Percentiles rank a stretch among this genome's conserved stretches.
phyloP scores from a whole-genome alignment of 768 basidiomycete genomes.

The Amanita rubescens region DNA sequence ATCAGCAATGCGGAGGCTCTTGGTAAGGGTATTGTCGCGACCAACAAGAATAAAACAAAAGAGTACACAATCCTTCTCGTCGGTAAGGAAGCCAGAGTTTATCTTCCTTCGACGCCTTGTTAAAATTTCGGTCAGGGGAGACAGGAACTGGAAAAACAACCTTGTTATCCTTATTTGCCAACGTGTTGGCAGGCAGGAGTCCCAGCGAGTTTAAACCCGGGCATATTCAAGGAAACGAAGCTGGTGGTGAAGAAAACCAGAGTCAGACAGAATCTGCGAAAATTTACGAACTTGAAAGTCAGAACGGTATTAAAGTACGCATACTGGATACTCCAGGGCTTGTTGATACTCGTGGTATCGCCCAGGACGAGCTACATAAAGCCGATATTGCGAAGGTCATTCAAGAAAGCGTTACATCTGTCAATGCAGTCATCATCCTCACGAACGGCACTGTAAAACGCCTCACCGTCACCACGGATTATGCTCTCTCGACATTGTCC shows the following conservation, averaged over 20 bases:
- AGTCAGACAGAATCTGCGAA: conserved; percentile 13
- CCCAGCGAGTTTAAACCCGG: conserved; percentile 1
- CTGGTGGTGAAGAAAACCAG: conserved; percentile 5
- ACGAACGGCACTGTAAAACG: conserved; percentile 19
- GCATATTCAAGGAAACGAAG: conserved; percentile 7
- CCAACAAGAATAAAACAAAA: not conserved
- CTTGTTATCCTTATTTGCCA: conserved; percentile 12
- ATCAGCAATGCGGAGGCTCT: not conserved
- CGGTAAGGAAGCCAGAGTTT: not conserved
- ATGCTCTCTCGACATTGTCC: conserved; percentile 16
- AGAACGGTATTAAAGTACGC: conserved; percentile 11
- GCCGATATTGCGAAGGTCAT: conserved; percentile 17
- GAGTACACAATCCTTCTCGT: conserved; percentile 1
- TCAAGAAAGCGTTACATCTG: conserved; percentile 9
- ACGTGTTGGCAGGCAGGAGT: conserved; percentile 8
- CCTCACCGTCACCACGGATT: conserved; percentile 17
- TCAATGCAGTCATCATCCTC: conserved; percentile 21
- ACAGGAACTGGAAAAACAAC: conserved; percentile 14
- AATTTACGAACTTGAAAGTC: conserved; percentile 7
- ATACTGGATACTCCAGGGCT: conserved; percentile 24
- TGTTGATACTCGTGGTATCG: conserved; percentile 20
- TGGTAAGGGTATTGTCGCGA: not conserved
- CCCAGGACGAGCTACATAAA: conserved; percentile 18
- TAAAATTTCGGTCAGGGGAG: conserved; percentile 13
- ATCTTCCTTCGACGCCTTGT: not conserved